phyloP scores from a whole-genome alignment of 129 eudicot species.

The Heracleum sosnowskyi region DNA sequence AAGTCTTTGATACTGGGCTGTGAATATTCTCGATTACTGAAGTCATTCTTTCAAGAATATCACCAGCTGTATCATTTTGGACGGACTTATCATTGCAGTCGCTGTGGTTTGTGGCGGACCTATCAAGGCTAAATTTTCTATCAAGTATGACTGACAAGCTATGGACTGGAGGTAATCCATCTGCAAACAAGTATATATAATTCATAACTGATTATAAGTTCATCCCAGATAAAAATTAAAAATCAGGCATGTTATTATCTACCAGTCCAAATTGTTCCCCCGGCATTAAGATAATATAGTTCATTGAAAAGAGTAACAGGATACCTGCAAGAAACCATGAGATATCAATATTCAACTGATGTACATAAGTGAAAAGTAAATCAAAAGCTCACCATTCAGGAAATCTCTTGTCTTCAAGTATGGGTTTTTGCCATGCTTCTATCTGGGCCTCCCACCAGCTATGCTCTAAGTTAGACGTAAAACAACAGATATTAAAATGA shows the following conservation, averaged over 20 bases:
- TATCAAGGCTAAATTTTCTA: constrained; percentile 36
- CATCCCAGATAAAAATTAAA: not conserved
- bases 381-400: constrained; percentile 46
- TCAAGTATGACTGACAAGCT: constrained; percentile 27
- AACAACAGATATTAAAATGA: not conserved
- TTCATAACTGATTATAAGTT: not conserved
- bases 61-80: constrained; percentile 32
- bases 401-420: constrained; percentile 50
- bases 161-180: constrained; percentile 46
- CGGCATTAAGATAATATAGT: constrained; percentile 54
- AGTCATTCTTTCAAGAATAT: constrained; percentile 41
- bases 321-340: constrained; percentile 35
- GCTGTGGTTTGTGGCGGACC: constrained; percentile 10
- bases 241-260: not conserved
- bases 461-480: constrained; percentile 23
- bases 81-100: constrained; percentile 3
- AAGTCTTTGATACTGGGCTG: constrained; percentile 20
- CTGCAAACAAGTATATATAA: constrained; percentile 12
- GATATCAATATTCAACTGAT: not conserved
- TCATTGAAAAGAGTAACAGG: constrained; percentile 54
- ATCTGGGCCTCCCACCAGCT: constrained; percentile 52
- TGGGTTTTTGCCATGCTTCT: constrained; percentile 60
- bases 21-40: constrained; percentile 35
- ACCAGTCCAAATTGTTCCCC: constrained; percentile 73
- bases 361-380: not conserved